Percentiles rank a stretch among this genome's conserved stretches.
These are phyloP conservation scores for Mycena metata DNA, from an alignment of 768 basidiomycete genomes.

Conservation along the genomic window DNA sequence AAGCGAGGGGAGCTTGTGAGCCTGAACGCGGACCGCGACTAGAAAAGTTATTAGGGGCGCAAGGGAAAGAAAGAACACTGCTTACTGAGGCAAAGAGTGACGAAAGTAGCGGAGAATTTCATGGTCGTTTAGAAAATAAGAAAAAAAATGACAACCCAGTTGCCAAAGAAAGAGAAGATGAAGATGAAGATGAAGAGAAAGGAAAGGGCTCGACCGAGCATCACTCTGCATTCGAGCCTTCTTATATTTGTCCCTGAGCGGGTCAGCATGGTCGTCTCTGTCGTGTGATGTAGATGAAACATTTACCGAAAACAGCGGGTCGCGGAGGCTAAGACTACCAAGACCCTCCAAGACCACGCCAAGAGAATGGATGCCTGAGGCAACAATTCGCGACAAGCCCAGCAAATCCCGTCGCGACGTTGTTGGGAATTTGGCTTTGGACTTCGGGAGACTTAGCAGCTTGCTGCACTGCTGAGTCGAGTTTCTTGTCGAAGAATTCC, in stretches of 20 bases:
- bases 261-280: too few relatives aligned
- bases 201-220: not conserved
- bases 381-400: too few relatives aligned
- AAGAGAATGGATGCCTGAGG: too few relatives aligned
- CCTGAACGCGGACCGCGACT: conserved; percentile 28
- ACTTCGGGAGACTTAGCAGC: too few relatives aligned
- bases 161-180: conserved; percentile 17
- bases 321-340: too few relatives aligned
- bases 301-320: too few relatives aligned
- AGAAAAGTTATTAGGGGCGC: not conserved
- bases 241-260: not conserved
- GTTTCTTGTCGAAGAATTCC: too few relatives aligned
- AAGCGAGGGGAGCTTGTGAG: conserved; percentile 17
- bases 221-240: not conserved
- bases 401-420: too few relatives aligned
- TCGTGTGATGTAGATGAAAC: too few relatives aligned
- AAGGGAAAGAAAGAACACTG: not conserved
- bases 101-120: conserved; percentile 35
- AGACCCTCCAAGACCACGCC: too few relatives aligned
- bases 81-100: conserved; percentile 31
- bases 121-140: conserved; percentile 20
- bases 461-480: too few relatives aligned
- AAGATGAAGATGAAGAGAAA: not conserved
- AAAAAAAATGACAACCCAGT: conserved; percentile 30
- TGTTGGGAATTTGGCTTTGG: too few relatives aligned